A percentile compares a stretch with the other conserved stretches of the same genome.
These are phyloP conservation scores for Candida golubevii DNA, from an alignment of 805 yeast species.

Conservation along the genomic window DNA sequence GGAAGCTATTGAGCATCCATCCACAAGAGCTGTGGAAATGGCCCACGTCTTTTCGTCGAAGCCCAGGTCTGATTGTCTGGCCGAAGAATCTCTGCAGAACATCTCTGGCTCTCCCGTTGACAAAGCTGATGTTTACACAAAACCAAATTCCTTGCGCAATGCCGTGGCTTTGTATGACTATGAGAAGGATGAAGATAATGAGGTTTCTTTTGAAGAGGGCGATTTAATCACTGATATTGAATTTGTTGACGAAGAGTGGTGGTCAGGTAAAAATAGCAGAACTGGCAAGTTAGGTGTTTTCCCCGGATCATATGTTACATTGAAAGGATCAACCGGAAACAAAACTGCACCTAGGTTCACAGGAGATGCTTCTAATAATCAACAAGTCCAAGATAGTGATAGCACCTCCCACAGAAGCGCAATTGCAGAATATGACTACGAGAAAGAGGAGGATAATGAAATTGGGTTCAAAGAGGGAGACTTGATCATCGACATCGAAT, in stretches of 20 bases:
- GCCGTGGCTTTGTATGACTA: slow-evolving; percentile 85
- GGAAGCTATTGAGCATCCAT: not conserved
- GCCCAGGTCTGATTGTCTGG: not conserved
- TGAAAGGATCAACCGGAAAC: slow-evolving; percentile 21
- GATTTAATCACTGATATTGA: slow-evolving; percentile 64
- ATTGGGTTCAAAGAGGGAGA: slow-evolving; percentile 83
- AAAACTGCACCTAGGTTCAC: not conserved
- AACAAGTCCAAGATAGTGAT: slow-evolving; percentile 7
- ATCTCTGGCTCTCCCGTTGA: not conserved
- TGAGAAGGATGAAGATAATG: slow-evolving; percentile 72
- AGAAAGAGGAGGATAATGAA: slow-evolving; percentile 91
- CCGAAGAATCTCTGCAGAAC: not conserved
- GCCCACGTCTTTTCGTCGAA: not conserved
- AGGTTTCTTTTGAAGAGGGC: slow-evolving; percentile 62
- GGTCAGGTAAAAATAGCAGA: slow-evolving; percentile 41
- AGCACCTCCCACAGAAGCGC: slow-evolving; percentile 38
- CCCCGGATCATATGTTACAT: slow-evolving; percentile 51
- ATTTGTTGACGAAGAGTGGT: slow-evolving; percentile 73
- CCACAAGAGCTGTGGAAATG: not conserved
- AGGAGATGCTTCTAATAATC: slow-evolving; percentile 8
- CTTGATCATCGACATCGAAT: slow-evolving; percentile 72
- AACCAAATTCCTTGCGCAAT: not conserved
- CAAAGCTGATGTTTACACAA: not conserved
- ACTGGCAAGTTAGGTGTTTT: slow-evolving; percentile 51
- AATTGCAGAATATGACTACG: slow-evolving; percentile 72